These are phyloP conservation scores for Phialophora chinensis DNA, from an alignment of 2,329 filamentous ascomycete genomes.

Conservation along the genomic window DNA sequence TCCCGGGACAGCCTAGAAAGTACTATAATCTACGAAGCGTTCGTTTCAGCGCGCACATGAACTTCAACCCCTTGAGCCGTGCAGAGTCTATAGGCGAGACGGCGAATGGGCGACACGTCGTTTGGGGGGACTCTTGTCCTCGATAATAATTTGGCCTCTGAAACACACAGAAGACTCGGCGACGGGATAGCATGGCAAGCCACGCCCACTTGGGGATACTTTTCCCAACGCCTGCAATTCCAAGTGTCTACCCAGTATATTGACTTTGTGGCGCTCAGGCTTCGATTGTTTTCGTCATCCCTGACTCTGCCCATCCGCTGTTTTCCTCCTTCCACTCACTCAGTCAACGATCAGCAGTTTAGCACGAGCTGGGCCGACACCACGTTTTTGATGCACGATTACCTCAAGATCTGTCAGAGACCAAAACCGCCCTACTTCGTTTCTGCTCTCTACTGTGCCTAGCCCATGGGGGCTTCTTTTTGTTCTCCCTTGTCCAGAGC, in stretches of 20 bases:
- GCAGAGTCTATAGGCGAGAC: conserved; percentile 12
- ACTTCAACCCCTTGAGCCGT: background rate
- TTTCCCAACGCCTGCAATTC: background rate
- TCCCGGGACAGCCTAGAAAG: conserved; percentile 11
- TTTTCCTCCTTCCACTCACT: background rate
- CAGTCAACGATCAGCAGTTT: background rate
- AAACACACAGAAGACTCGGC: background rate
- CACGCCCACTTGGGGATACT: background rate
- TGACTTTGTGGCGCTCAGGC: conserved; percentile 9
- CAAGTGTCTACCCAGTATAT: background rate
- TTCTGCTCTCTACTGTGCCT: background rate
- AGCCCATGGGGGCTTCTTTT: too few relatives aligned
- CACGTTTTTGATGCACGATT: background rate
- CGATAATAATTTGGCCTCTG: background rate
- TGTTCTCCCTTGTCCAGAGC: background rate
- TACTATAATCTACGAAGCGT: background rate
- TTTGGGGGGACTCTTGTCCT: background rate
- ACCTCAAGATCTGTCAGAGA: background rate
- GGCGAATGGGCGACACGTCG: background rate
- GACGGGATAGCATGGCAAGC: background rate
- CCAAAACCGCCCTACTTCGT: background rate
- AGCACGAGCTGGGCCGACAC: background rate
- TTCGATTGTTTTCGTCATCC: conserved; percentile 1
- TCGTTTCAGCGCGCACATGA: conserved; percentile 19
- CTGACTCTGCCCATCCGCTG: background rate